Conservation (phyloP, 1,284 basidiomycete species). For the Tilletia caries region DNA sequence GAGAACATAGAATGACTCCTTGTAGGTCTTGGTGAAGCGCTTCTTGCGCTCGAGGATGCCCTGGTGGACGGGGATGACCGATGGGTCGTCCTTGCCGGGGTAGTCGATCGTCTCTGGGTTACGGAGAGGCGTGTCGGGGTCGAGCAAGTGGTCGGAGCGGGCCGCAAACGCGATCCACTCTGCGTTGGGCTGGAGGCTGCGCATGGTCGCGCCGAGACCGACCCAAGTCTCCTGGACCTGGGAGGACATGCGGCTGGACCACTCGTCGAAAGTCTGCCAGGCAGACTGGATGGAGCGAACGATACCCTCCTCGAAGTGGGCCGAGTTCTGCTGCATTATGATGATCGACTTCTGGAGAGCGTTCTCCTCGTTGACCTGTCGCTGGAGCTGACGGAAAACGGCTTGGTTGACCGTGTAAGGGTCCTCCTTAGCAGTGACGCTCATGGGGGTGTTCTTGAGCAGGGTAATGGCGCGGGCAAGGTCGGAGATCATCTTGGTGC, state of each 20-base stretch:
- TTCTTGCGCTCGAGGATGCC: conserved; percentile 95
- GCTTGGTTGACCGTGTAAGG: conserved; percentile 75
- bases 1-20: conserved; percentile 75
- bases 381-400: conserved; percentile 82
- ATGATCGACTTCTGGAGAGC: conserved; percentile 96
- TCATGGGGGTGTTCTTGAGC: conserved; percentile 93
- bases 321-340: conserved; percentile 95
- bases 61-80: conserved; percentile 80
- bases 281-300: conserved; percentile 92
- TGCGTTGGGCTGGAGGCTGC: conserved; percentile 78
- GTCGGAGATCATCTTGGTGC: conserved; percentile 80
- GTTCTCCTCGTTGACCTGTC: conserved; percentile 91
- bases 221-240: conserved; percentile 79
- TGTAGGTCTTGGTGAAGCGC: conserved; percentile 85
- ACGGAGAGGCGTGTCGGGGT: conserved; percentile 79
- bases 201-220: conserved; percentile 73
- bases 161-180: conserved; percentile 98
- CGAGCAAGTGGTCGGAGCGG: conserved; percentile 88
- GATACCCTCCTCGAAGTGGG: conserved; percentile 94
- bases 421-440: conserved; percentile 75
- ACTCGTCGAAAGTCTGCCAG: conserved; percentile 96
- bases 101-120: conserved; percentile 68
- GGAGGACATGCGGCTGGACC: conserved; percentile 76
- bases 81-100: conserved; percentile 88
- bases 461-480: conserved; percentile 80